A percentile compares a stretch with the other conserved stretches of the same genome.
phyloP scores from a whole-genome alignment of 2,329 filamentous ascomycete species.

The Drechslerella coelobrocha region DNA sequence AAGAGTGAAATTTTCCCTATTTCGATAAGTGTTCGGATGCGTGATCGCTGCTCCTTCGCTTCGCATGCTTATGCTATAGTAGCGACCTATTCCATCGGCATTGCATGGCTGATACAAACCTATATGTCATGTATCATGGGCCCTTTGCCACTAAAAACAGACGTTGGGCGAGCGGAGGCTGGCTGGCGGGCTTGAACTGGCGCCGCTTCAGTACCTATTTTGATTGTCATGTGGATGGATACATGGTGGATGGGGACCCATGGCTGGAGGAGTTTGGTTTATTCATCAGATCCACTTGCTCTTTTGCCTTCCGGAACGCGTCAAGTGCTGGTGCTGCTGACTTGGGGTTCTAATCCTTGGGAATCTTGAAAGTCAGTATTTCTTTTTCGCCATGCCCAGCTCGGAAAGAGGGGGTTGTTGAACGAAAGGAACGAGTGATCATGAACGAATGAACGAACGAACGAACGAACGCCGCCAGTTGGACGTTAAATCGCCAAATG shows the following conservation, averaged over 20 bases:
- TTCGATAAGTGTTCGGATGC: background rate
- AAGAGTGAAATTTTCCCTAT: background rate
- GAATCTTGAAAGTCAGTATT: constrained; percentile 17
- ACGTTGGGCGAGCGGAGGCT: background rate
- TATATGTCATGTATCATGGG: constrained; percentile 12
- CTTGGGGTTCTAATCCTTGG: constrained; percentile 33
- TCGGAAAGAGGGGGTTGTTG: constrained; percentile 39
- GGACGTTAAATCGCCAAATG: constrained; percentile 48
- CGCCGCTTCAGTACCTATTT: background rate
- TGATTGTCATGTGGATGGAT: constrained; percentile 45
- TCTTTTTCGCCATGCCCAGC: constrained; percentile 19
- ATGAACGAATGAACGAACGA: constrained; percentile 1
- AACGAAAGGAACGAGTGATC: constrained; percentile 22
- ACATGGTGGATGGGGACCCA: constrained; percentile 10
- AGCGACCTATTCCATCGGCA: background rate
- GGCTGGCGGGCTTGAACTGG: constrained; percentile 1
- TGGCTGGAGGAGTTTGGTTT: constrained; percentile 1
- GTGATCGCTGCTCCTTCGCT: constrained; percentile 1
- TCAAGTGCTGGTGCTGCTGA: constrained; percentile 43
- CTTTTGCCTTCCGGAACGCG: constrained; percentile 51
- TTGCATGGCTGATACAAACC: constrained; percentile 22
- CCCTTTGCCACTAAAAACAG: constrained; percentile 40
- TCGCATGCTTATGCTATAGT: background rate
- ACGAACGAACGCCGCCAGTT: background rate
- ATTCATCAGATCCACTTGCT: constrained; percentile 42